These are phyloP conservation scores for Secale cereale DNA, from an alignment of 176 grass and related monocot genomes.

Conservation along the genomic window DNA sequence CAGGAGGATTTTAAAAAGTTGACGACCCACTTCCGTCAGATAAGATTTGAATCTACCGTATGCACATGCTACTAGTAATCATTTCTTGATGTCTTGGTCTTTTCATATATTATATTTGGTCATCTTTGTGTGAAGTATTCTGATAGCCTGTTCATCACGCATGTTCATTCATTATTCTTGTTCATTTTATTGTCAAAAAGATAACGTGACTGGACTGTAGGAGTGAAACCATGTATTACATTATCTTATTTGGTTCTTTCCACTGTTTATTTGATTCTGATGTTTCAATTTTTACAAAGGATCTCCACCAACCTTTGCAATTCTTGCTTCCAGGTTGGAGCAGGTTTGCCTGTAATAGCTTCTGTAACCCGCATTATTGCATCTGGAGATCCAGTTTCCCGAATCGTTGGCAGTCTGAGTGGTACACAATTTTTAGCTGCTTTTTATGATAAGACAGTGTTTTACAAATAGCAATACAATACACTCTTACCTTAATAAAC, in stretches of 20 bases:
- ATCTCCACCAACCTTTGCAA: neutral
- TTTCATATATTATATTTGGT: conserved; percentile 11
- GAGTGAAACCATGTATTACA: neutral
- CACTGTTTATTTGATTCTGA: neutral
- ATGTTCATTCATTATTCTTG: neutral
- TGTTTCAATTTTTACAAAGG: neutral
- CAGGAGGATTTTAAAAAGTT: conserved; percentile 83
- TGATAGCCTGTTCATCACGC: neutral
- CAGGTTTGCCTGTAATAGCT: conserved; percentile 90
- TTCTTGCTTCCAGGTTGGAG: conserved; percentile 72
- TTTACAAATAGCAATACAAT: neutral
- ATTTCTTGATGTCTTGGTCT: neutral
- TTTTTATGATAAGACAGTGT: neutral
- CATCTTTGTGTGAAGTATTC: neutral
- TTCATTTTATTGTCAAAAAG: neutral
- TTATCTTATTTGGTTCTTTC: neutral
- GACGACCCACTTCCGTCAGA: conserved; percentile 52
- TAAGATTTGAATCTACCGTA: conserved; percentile 97
- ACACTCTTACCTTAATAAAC: neutral
- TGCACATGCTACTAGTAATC: conserved; percentile 11
- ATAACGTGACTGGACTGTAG: neutral
- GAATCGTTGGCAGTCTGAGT: conserved; percentile 83
- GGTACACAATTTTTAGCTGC: conserved; percentile 40
- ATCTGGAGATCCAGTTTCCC: conserved; percentile 83
- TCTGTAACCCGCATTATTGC: conserved; percentile 67